phyloP scores from a whole-genome alignment of 2,329 filamentous ascomycete genomes.

The Aspergillus caelatus region DNA sequence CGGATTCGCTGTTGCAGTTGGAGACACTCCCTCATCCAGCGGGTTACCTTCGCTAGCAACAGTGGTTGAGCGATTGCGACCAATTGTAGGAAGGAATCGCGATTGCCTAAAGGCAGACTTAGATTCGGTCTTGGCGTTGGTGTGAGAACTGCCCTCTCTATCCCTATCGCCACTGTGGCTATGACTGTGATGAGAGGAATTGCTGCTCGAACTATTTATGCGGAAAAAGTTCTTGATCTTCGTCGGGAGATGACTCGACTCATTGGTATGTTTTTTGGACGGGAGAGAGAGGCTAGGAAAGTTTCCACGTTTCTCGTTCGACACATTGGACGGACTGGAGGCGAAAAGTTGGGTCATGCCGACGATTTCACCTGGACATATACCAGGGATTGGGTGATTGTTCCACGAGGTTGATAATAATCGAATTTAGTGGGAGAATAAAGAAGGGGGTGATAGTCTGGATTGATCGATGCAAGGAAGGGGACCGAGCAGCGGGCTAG shows the following conservation, averaged over 20 bases:
- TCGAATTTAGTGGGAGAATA: background rate
- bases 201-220: slow-evolving; percentile 60
- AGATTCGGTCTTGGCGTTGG: slow-evolving; percentile 58
- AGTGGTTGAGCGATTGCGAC: slow-evolving; percentile 84
- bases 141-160: slow-evolving; percentile 45
- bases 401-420: slow-evolving; percentile 1
- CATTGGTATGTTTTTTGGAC: slow-evolving; percentile 48
- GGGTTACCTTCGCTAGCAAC: slow-evolving; percentile 91
- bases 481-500: slow-evolving; percentile 16
- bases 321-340: slow-evolving; percentile 42
- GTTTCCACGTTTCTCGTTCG: slow-evolving; percentile 50
- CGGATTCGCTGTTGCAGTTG: slow-evolving; percentile 91
- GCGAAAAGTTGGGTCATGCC: slow-evolving; percentile 50
- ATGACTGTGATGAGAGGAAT: slow-evolving; percentile 41
- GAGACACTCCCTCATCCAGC: slow-evolving; percentile 84
- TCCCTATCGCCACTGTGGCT: slow-evolving; percentile 29
- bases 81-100: slow-evolving; percentile 84
- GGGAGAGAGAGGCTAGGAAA: slow-evolving; percentile 49
- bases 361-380: slow-evolving; percentile 10
- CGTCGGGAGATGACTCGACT: slow-evolving; percentile 58
- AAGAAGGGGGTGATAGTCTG: background rate
- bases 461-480: slow-evolving; percentile 11
- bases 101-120: slow-evolving; percentile 79
- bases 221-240: slow-evolving; percentile 72
- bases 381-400: background rate